Base-by-base conservation (phyloP, 2,329 filamentous ascomycete species). In the Cordyceps tenuipes region DNA sequence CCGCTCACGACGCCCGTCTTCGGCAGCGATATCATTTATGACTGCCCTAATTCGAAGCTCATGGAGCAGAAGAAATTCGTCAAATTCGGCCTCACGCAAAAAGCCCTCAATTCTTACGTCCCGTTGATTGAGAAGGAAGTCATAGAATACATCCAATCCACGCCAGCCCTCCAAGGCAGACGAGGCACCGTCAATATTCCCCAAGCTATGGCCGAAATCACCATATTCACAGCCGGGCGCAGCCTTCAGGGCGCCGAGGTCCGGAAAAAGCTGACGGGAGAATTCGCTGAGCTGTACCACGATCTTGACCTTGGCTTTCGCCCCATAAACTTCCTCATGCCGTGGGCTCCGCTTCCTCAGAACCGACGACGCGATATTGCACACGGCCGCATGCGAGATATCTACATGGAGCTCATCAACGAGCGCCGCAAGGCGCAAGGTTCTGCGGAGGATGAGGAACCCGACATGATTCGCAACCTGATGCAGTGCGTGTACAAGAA, bases 1-100 rank as follows among this genome's bases (percentile, higher is more conserved):
- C 74, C 75, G 6, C 68, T 83, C 47, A 80, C 77, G 7, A 82
- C 75, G 0, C 79, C 80, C 12, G 79, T 82, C 8, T 94, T 94
- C 69, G 89, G 89, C 62, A 84, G 82, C 70, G 85, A 89, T 73
- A 87, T 94, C 49, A 86, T 92, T 54, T 93, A 93, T 72, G 89
- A 93, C 73, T 92, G 89, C 72, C 88, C 89, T 44, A 92, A 92
- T 72, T 78, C 87, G 52, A 91, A 91, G 73, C 80, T 93, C 63
- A 92, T 93, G 89, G 89, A 94, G 75, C 90, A 94, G 76, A 93
- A 93, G 79, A 91, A 89, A 78, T 88, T 89, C 66, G 84, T 89
- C 79, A 89, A 89, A 71, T 84, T 85, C 64, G 85, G 86, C 49
- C 80, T 89, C 39, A 89, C 86, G 1, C 81, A 83, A 61, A 81